Evolutionary conservation across 768 basidiomycete species (phyloP), one percentile per base, ranked within the genome.

Genomic region (Macrolepiota albuminosa): DNA sequence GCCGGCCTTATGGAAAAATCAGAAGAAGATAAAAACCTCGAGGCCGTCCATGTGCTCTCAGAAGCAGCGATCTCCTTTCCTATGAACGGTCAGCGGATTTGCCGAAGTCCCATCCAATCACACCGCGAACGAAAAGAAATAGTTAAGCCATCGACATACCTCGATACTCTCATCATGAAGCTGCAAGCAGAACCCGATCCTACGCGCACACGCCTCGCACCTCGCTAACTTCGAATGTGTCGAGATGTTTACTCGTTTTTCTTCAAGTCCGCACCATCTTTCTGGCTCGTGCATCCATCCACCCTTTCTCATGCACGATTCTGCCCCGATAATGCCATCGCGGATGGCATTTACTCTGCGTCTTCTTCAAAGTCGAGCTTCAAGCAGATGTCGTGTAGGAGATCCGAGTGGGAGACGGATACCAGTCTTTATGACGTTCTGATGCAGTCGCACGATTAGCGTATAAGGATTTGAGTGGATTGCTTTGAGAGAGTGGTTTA

Each of bases 401-500:
- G 70, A 99, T 99, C 47, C 93, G 89, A 92, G 77, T 98, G 98
- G 14, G 95, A 93, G 45, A 42, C 95, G 87, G 63, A 99, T 93
- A 36, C 95, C 97, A 2, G 97, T 98, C 78, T 98, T 98, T 81
- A 99, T 97, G 57, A 98, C 96, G 71, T 96, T 98, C 76, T 99
- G 97, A 18, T 95, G 89, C 40, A 99, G 84, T 21, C 97, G 92
- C 58, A 90, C 84, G 70, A 99, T 92, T 50, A 99, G 82, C 9
- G 93, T 91, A 72, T 91, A 90, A 0, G 92, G 72, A 98, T 98
- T 58, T 85, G 85, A 0, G 81, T 72, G 4, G 89, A 81, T 71
- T 98, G 87, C 54, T 83, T 84, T 18, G 81, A 80, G 46, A 99
- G 83, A 0, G 93, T 93, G 31, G 79, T 72, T 72, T 96, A 93